A percentile compares a stretch with the other conserved stretches of the same genome.
phyloP scores from a whole-genome alignment of 108 stramenopile species.

The Craspedostauros australis region DNA sequence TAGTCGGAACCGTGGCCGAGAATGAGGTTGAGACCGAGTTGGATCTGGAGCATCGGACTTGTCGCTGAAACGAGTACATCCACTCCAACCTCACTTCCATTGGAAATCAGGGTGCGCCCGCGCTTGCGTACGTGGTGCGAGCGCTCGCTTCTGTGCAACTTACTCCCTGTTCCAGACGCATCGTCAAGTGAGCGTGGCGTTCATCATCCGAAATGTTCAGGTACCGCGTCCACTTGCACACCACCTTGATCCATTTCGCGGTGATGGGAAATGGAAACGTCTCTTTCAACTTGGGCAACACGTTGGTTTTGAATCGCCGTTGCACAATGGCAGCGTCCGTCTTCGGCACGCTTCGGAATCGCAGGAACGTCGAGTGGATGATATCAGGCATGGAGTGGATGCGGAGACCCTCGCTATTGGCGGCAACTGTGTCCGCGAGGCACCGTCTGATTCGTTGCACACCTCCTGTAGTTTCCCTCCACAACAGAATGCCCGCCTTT shows the following conservation, averaged over 20 bases:
- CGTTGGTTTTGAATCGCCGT: conserved; percentile 16
- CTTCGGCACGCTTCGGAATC: conserved; percentile 27
- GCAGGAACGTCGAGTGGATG: conserved; percentile 40
- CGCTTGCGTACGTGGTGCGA: no score
- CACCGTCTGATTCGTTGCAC: conserved; percentile 25
- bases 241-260: conserved; percentile 10
- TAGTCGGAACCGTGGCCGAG: no score
- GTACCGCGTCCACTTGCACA: conserved; percentile 34
- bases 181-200: conserved; percentile 21
- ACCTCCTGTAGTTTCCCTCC: conserved; percentile 36
- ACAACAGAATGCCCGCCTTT: conserved; percentile 42
- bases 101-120: no score
- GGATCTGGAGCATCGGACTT: no score
- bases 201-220: conserved; percentile 42
- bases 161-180: no score
- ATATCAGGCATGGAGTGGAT: conserved; percentile 34
- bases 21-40: no score
- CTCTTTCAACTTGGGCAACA: conserved; percentile 1
- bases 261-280: conserved; percentile 8
- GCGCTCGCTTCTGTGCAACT: no score
- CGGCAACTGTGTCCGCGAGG: no score
- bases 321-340: conserved; percentile 24
- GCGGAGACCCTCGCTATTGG: conserved; percentile 1
- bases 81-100: no score
- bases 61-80: no score